Conservation (phyloP, 768 basidiomycete genomes). For the Pleurotus platypus region DNA sequence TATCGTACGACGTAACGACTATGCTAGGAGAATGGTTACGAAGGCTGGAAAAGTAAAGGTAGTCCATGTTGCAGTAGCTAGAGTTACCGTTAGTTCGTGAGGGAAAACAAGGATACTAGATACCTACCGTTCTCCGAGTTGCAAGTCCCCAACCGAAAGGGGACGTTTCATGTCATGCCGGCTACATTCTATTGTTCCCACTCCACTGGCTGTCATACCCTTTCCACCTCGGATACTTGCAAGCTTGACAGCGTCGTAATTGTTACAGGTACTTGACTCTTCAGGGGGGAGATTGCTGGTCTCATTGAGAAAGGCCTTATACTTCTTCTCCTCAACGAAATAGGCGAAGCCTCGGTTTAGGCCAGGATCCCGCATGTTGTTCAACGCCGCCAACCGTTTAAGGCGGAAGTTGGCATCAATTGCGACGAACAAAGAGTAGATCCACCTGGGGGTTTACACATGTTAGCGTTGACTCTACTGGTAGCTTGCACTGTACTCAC, state of each 20-base stretch:
- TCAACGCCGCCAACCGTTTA: slow-evolving; percentile 18
- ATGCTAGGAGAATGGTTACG: neutral
- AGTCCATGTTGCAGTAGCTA: slow-evolving; percentile 3
- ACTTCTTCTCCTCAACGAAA: slow-evolving; percentile 13
- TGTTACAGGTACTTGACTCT: neutral
- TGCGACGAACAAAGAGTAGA: slow-evolving; percentile 18
- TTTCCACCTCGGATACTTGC: neutral
- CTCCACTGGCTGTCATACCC: neutral
- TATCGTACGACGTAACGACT: slow-evolving; percentile 27
- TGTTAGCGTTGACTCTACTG: neutral
- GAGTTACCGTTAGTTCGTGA: neutral
- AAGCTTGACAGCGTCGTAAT: neutral
- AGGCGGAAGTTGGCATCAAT: slow-evolving; percentile 25
- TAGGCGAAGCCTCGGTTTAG: slow-evolving; percentile 21
- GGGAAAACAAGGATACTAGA: neutral
- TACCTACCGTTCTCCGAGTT: slow-evolving; percentile 6
- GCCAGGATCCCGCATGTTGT: slow-evolving; percentile 14
- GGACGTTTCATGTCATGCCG: slow-evolving; percentile 6
- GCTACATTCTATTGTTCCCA: slow-evolving; percentile 3
- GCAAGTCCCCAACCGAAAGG: neutral
- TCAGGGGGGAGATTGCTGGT: neutral
- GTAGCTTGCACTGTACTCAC: neutral
- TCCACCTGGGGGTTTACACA: neutral
- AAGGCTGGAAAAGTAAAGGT: neutral
- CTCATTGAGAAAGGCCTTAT: slow-evolving; percentile 10